Evolutionary conservation across 1,139 yeast species (phyloP).

Genomic region (Ogataea hybrid): DNA sequence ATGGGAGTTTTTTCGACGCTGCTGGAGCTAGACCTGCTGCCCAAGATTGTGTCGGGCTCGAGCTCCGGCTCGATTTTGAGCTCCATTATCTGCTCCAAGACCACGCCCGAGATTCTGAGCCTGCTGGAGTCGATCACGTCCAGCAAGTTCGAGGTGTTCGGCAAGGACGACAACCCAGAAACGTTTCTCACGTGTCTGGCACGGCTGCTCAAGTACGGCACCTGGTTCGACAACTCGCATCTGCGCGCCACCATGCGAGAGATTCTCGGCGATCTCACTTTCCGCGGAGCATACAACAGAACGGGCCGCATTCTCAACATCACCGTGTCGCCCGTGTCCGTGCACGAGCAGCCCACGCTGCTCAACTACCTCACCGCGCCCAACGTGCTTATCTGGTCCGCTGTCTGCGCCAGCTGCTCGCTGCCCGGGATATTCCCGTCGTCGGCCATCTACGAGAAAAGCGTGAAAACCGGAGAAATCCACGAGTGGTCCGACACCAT

Average conservation of each 20-base stretch:
- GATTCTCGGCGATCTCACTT: slow-evolving; percentile 86
- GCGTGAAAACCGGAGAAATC: slow-evolving; percentile 63
- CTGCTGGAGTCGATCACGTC: slow-evolving; percentile 54
- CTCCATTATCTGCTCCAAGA: slow-evolving; percentile 77
- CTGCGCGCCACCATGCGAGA: slow-evolving; percentile 70
- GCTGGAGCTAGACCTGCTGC: slow-evolving; percentile 70
- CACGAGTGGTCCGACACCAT: slow-evolving; percentile 84
- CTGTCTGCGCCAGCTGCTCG: slow-evolving; percentile 96
- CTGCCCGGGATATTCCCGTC: slow-evolving; percentile 91
- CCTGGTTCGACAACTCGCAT: slow-evolving; percentile 80
- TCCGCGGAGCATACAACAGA: slow-evolving; percentile 57
- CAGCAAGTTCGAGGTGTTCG: slow-evolving; percentile 71
- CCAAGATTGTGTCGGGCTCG: slow-evolving; percentile 90
- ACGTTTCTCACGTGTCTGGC: slow-evolving; percentile 50
- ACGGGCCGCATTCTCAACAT: slow-evolving; percentile 58
- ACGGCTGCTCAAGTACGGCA: slow-evolving; percentile 74
- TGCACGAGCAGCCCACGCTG: slow-evolving; percentile 75
- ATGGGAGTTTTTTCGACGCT: slow-evolving; percentile 87
- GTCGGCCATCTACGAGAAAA: slow-evolving; percentile 80
- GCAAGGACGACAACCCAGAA: slow-evolving; percentile 43
- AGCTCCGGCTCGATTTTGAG: slow-evolving; percentile 99
- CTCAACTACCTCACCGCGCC: slow-evolving; percentile 93
- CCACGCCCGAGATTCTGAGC: slow-evolving; percentile 66
- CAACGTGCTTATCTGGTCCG: slow-evolving; percentile 82
- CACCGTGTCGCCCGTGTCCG: slow-evolving; percentile 77